phyloP scores from a whole-genome alignment of 164 flowering plant genomes.

The Chimonanthus praecox region DNA sequence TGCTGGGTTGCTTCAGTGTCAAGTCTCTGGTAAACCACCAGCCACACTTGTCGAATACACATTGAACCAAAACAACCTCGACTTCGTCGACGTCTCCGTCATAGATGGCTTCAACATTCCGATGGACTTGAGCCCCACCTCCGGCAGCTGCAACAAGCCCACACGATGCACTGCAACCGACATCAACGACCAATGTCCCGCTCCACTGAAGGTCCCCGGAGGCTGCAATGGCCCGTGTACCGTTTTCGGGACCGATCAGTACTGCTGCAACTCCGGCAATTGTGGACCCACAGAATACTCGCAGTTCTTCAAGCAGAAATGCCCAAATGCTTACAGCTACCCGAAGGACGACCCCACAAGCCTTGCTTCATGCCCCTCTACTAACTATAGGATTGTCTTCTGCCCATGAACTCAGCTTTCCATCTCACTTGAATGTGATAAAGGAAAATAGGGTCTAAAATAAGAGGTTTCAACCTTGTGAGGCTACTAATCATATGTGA shows the following conservation, averaged over 20 bases:
- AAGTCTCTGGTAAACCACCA: slow-evolving; percentile 23
- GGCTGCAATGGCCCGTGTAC: slow-evolving; percentile 60
- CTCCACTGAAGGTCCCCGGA: slow-evolving; percentile 22
- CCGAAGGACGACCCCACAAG: slow-evolving; percentile 48
- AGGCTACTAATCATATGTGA: no score
- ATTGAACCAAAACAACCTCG: slow-evolving; percentile 22
- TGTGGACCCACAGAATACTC: slow-evolving; percentile 41
- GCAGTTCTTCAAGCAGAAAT: slow-evolving; percentile 42
- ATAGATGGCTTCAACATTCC: slow-evolving; percentile 37
- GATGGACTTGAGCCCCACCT: slow-evolving; percentile 21
- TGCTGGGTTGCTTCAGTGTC: slow-evolving; percentile 14
- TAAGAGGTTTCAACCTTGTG: no score
- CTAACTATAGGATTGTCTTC: slow-evolving; percentile 48
- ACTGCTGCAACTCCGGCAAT: slow-evolving; percentile 31
- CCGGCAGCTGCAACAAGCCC: slow-evolving; percentile 11
- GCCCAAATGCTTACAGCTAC: slow-evolving; percentile 51
- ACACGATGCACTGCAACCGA: slow-evolving; percentile 14
- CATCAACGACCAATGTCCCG: slow-evolving; percentile 33
- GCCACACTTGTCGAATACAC: slow-evolving; percentile 30
- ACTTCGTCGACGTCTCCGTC: slow-evolving; percentile 29
- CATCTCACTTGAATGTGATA: no score
- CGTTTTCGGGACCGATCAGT: slow-evolving; percentile 38
- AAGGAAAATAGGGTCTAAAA: no score
- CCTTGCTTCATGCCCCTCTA: slow-evolving; percentile 44
- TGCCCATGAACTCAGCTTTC: slow-evolving; percentile 25